Evolutionary conservation across 352 stramenopile genomes (phyloP).

Genomic region (Phytophthora pinifolia): DNA sequence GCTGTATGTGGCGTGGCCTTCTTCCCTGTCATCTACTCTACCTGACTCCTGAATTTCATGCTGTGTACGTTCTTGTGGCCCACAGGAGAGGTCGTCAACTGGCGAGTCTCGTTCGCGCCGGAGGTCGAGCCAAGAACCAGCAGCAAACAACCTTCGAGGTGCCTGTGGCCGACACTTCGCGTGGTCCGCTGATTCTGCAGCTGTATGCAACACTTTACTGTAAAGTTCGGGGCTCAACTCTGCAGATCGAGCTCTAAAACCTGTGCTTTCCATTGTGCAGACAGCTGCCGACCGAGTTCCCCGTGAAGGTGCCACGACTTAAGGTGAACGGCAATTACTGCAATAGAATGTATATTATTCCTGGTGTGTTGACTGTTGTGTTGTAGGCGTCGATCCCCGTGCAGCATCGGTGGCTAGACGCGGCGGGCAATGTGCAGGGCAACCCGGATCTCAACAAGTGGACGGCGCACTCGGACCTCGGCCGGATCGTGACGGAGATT

Average conservation of each 20-base stretch:
- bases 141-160: constrained; percentile 87
- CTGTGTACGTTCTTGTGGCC: constrained; percentile 11
- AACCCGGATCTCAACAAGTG: constrained; percentile 79
- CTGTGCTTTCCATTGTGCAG: constrained; percentile 26
- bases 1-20: constrained; percentile 44
- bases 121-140: constrained; percentile 81
- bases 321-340: constrained; percentile 35
- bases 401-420: constrained; percentile 76
- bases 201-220: constrained; percentile 36
- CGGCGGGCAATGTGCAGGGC: constrained; percentile 62
- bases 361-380: not conserved
- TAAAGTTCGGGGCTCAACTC: not conserved
- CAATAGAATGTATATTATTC: not conserved
- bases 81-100: constrained; percentile 71
- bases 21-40: constrained; percentile 3
- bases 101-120: constrained; percentile 78
- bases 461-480: constrained; percentile 83
- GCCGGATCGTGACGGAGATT: constrained; percentile 78
- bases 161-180: constrained; percentile 54
- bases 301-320: constrained; percentile 60
- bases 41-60: not conserved
- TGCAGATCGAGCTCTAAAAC: constrained; percentile 2
- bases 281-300: constrained; percentile 73
- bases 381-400: constrained; percentile 63
- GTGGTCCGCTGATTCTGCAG: constrained; percentile 45